Evolutionary conservation across 352 stramenopile species (phyloP).

Genomic region (Phytophthora tentaculata): DNA sequence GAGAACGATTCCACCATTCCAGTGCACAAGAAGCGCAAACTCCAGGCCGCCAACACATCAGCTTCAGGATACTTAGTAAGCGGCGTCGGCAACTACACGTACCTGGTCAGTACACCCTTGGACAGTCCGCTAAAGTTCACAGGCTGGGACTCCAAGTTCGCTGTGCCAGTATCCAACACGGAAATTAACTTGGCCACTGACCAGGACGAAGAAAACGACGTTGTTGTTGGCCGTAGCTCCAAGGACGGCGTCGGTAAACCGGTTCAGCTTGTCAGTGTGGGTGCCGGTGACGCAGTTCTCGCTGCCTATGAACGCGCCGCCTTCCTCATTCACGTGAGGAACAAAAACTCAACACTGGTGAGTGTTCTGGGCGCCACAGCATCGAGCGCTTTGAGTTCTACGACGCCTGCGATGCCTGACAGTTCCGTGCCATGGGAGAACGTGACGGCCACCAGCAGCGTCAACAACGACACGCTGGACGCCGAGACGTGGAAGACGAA

Average conservation of each 20-base stretch:
- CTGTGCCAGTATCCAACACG: conserved; percentile 63
- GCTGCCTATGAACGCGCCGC: conserved; percentile 65
- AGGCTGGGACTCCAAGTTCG: conserved; percentile 80
- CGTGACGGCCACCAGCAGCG: conserved; percentile 35
- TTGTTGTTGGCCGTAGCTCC: conserved; percentile 30
- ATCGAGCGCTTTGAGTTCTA: conserved; percentile 1
- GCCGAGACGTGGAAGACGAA: conserved; percentile 53
- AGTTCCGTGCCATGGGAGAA: conserved; percentile 50
- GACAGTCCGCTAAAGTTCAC: conserved; percentile 49
- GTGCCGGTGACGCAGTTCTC: conserved; percentile 66
- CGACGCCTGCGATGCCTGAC: conserved; percentile 49
- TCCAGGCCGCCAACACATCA: conserved; percentile 34
- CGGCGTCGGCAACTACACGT: conserved; percentile 58
- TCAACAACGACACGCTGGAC: conserved; percentile 41
- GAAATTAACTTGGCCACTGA: conserved; percentile 45
- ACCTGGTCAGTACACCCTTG: conserved; percentile 54
- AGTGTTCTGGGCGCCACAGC: conserved; percentile 66
- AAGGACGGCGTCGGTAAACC: conserved; percentile 48
- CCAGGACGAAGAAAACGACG: conserved; percentile 26
- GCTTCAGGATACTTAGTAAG: conserved; percentile 43
- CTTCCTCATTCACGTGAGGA: conserved; percentile 72
- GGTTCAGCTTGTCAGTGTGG: conserved; percentile 54
- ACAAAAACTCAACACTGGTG: conserved; percentile 75
- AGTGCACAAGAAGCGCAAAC: conserved; percentile 75
- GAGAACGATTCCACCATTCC: conserved; percentile 28